Conservation (phyloP, 208 protist genomes). For the Histomonas meleagridis region DNA sequence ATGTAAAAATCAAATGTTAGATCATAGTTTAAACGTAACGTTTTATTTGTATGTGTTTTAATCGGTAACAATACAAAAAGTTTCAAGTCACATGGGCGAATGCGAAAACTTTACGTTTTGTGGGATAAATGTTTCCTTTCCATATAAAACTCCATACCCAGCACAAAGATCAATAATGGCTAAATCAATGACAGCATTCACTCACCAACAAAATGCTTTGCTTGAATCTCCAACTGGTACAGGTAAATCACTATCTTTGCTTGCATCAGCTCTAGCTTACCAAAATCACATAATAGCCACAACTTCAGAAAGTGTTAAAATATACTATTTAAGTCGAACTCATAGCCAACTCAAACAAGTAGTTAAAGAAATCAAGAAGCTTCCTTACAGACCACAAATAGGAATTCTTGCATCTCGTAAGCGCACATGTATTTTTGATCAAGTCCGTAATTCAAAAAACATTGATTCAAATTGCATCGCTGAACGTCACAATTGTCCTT, state of each 20-base stretch:
- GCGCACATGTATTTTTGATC: background rate
- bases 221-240: background rate
- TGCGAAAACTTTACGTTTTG: background rate
- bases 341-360: conserved; percentile 37
- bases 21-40: too few species aligned
- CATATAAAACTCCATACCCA: background rate
- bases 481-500: background rate
- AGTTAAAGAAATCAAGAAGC: background rate
- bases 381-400: conserved; percentile 6
- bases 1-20: too few species aligned
- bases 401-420: background rate
- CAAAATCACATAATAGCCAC: too few species aligned
- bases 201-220: background rate
- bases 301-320: too few species aligned
- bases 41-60: too few species aligned
- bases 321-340: conserved; percentile 17
- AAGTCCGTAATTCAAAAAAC: background rate
- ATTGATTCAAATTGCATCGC: background rate
- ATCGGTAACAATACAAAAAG: too few species aligned
- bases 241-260: background rate
- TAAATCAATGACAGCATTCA: background rate
- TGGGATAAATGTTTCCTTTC: background rate
- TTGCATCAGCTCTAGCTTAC: background rate
- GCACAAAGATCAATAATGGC: background rate
- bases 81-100: too few species aligned